Base-by-base conservation (phyloP, 257 asterid genomes). In the Henckelia pumila region DNA sequence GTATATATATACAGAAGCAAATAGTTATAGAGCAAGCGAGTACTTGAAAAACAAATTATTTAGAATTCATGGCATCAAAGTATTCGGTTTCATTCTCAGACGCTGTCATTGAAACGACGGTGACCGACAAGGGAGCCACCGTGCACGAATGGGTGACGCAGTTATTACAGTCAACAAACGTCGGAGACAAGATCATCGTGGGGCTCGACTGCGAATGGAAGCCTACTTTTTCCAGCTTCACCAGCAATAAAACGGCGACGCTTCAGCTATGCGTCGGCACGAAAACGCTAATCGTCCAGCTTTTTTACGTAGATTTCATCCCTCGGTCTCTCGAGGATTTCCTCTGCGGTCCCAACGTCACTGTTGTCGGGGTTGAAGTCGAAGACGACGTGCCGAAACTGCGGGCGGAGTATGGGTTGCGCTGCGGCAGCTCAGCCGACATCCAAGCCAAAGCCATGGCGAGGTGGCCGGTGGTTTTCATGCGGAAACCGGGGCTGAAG, bases 161-260 rank as follows among this genome's bases (percentile, higher is more conserved):
- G 9, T 65, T 66, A 22, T 49, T 21, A 21, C 65, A 16, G n/a
- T 23, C 53, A 0, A 8, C 69, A 26, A 6, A 30, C 5, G n/a
- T 3, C 21, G 64, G n/a, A n/a, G 64, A 17, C 72, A 22, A 21
- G 66, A 67, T 73, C 40, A 29, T 73, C 0, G 76, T 73, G 1
- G 71, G 81, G 0, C 67, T 77, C 0, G 75, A 69, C 56, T 72
- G 76, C 21, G 78, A 73, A n/a, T 77, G 81, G 81, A 56, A 58
- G 63, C 26, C 26, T 25, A 25, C 26, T 3, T 25, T 25, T 25
- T 25, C 26, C 2, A 25, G 26, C 3, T 1, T 25, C 26, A 1
- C 26, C 3, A 25, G 13, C 55, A 74, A 73, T 73, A 66, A 63
- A 2, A 64, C 69, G 0, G 81, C 81, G 13, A 71, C 74, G 0